phyloP scores from a whole-genome alignment of 805 yeast genomes.

The Barnettozyma vustinii region DNA sequence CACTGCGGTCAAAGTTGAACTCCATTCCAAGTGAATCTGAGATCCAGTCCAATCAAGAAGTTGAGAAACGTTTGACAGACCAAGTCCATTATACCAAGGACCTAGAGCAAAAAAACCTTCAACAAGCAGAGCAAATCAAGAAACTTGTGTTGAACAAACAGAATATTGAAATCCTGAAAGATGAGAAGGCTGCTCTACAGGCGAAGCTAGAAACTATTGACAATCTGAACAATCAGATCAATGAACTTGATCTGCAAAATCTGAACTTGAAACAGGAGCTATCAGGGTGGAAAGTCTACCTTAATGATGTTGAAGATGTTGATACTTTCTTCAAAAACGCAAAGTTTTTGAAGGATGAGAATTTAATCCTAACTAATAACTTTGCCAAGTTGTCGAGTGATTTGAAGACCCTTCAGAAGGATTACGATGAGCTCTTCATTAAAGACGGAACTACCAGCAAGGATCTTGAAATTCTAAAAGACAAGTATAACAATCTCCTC shows the following conservation, averaged over 20 bases:
- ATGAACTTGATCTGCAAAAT: slow-evolving; percentile 46
- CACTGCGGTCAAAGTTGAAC: slow-evolving; percentile 28
- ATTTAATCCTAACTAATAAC: slow-evolving; percentile 30
- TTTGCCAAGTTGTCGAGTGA: slow-evolving; percentile 24
- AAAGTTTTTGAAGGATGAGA: slow-evolving; percentile 35
- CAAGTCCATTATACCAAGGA: slow-evolving; percentile 42
- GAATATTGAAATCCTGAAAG: slow-evolving; percentile 47
- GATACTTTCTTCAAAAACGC: slow-evolving; percentile 36
- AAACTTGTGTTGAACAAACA: slow-evolving; percentile 41
- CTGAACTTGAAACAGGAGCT: slow-evolving; percentile 41
- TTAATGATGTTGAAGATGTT: slow-evolving; percentile 31
- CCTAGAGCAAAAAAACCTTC: slow-evolving; percentile 46
- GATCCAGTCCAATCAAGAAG: slow-evolving; percentile 26
- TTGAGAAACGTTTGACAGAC: slow-evolving; percentile 30
- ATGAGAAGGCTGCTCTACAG: slow-evolving; percentile 43
- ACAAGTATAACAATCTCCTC: slow-evolving; percentile 24
- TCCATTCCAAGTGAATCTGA: slow-evolving; percentile 36
- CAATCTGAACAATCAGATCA: slow-evolving; percentile 37
- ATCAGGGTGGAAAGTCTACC: slow-evolving; percentile 41
- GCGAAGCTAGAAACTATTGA: slow-evolving; percentile 36
- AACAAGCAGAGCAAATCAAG: slow-evolving; percentile 48
- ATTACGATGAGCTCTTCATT: slow-evolving; percentile 32
- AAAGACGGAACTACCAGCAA: slow-evolving; percentile 31
- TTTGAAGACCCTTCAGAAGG: slow-evolving; percentile 24
- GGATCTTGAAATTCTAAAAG: slow-evolving; percentile 23